Percentiles rank a stretch among this genome's conserved stretches.
phyloP scores from a whole-genome alignment of 208 protist genomes.

The Naegleria lovaniensis region DNA sequence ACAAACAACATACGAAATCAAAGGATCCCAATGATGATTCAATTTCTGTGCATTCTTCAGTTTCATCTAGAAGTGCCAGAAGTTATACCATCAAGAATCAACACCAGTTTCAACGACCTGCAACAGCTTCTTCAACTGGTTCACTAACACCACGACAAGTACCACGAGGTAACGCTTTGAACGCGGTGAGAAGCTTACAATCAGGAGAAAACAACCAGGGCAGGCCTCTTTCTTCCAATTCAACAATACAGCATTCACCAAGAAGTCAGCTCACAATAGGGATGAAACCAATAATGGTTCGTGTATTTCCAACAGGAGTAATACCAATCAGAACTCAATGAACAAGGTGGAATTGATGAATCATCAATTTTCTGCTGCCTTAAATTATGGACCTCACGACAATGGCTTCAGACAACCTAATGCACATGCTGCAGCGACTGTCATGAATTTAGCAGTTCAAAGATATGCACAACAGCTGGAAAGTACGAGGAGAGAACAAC shows the following conservation, averaged over 20 bases:
- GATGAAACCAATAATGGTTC: too few species aligned
- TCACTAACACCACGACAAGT: not conserved
- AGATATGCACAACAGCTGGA: not conserved
- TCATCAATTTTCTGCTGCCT: not conserved
- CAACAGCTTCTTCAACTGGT: too few species aligned
- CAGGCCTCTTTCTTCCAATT: too few species aligned
- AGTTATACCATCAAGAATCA: not conserved
- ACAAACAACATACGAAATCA: too few species aligned
- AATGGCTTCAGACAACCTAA: not conserved
- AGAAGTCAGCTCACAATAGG: too few species aligned
- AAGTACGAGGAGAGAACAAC: not conserved
- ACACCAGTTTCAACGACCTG: not conserved
- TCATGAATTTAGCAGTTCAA: not conserved
- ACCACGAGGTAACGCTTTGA: not conserved
- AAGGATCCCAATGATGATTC: too few species aligned
- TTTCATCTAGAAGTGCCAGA: not conserved
- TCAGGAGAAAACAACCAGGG: too few species aligned
- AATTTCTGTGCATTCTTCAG: too few species aligned
- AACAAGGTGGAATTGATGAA: not conserved
- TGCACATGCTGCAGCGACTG: not conserved
- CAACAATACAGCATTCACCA: too few species aligned
- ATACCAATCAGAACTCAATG: too few species aligned
- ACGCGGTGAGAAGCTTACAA: not conserved
- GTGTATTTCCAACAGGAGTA: too few species aligned
- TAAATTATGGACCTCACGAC: not conserved